Evolutionary conservation across 208 protist genomes (phyloP).

Genomic region (Trypanosoma cruzi): DNA sequence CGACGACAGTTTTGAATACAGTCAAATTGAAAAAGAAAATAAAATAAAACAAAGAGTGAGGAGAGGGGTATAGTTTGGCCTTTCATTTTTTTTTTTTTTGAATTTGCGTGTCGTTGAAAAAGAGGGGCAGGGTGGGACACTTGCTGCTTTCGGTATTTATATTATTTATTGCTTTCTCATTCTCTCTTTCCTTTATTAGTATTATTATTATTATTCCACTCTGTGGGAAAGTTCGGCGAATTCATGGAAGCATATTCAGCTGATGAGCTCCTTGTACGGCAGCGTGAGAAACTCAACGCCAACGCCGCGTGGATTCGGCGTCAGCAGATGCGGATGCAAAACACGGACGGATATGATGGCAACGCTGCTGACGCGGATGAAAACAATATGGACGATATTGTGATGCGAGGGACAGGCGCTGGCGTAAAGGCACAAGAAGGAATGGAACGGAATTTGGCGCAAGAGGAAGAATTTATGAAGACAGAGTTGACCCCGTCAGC

Average conservation of each 20-base stretch:
- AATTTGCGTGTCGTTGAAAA: not conserved
- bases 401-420: not conserved
- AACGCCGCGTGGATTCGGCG: constrained; percentile 22
- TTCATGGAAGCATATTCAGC: constrained; percentile 6
- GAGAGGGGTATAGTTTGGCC: not conserved
- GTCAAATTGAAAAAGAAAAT: not conserved
- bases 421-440: not conserved
- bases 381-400: not conserved
- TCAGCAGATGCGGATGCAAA: constrained; percentile 1
- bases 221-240: too few relatives aligned
- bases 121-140: too few relatives aligned
- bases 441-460: not conserved
- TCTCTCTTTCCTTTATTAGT: not conserved
- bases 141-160: not conserved
- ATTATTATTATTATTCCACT: too few relatives aligned
- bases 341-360: not conserved
- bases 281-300: constrained; percentile 20
- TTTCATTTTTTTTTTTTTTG: not conserved
- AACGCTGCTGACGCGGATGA: not conserved
- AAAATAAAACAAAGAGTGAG: not conserved
- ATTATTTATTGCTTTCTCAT: not conserved
- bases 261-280: constrained; percentile 18
- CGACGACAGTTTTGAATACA: constrained; percentile 9
- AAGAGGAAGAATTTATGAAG: not conserved
- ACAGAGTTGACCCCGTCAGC: not conserved